Conservation (phyloP, 164 flowering plant genomes). For the Tetrastigma voinierianum region DNA sequence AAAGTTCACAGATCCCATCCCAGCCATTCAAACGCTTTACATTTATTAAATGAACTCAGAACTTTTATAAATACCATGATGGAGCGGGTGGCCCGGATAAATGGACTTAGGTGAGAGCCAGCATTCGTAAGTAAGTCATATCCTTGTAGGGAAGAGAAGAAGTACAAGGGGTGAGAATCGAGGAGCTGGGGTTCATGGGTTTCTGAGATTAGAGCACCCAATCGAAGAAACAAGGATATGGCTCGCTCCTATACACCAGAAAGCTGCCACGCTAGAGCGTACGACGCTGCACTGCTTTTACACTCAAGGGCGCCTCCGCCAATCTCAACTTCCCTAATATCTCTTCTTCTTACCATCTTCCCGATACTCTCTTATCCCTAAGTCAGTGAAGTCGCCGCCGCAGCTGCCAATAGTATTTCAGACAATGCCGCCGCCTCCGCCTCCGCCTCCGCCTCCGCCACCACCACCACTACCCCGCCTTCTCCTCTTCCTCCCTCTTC, state of each 20-base stretch:
- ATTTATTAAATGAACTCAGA: too few species aligned
- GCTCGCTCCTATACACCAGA: conserved; percentile 90
- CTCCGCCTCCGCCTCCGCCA: conserved; percentile 9
- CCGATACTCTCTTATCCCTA: conserved; percentile 62
- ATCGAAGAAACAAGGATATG: conserved; percentile 90
- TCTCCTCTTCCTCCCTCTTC: conserved; percentile 18
- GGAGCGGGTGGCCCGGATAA: too few species aligned
- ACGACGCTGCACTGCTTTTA: conserved; percentile 92
- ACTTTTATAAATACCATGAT: too few species aligned
- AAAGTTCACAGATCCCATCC: too few species aligned
- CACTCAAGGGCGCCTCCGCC: conserved; percentile 84
- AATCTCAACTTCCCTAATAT: conserved; percentile 75
- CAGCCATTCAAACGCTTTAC: not conserved
- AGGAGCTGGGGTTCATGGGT: conserved; percentile 99
- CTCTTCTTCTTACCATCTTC: conserved; percentile 17
- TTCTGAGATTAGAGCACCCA: conserved; percentile 89
- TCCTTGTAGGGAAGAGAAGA: conserved; percentile 34
- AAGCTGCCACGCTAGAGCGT: conserved; percentile 97
- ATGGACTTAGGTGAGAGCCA: too few species aligned
- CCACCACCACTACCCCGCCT: conserved; percentile 11
- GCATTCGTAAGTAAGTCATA: too few species aligned
- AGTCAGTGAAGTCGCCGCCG: conserved; percentile 83
- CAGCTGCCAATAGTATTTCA: conserved; percentile 46
- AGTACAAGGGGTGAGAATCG: conserved; percentile 96
- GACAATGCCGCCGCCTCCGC: conserved; percentile 9